phyloP scores from a whole-genome alignment of 768 basidiomycete genomes.

The Dacryopinax primogenitus region DNA sequence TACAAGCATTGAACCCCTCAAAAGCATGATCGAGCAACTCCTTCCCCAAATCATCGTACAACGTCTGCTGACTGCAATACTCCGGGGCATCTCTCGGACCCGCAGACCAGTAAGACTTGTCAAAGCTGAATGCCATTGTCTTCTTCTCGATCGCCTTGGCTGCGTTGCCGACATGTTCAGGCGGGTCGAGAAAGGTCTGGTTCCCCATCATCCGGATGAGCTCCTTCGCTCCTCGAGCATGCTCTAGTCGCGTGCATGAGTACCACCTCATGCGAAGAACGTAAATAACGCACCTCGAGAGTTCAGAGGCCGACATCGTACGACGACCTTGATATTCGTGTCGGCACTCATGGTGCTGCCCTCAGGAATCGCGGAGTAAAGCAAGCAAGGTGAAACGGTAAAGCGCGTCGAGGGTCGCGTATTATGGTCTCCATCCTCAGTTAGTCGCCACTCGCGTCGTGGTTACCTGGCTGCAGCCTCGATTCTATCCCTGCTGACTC shows the following conservation, averaged over 20 bases:
- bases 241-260: constrained; percentile 41
- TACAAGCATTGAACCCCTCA: constrained; percentile 94
- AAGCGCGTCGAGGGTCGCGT: constrained; percentile 1
- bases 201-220: constrained; percentile 93
- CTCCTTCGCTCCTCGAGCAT: constrained; percentile 82
- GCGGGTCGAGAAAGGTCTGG: constrained; percentile 84
- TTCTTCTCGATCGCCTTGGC: constrained; percentile 65
- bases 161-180: constrained; percentile 36
- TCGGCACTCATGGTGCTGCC: constrained; percentile 8
- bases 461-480: too few relatives aligned
- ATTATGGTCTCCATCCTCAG: background rate
- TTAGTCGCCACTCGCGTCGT: background rate
- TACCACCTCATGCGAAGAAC: background rate
- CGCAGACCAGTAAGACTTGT: constrained; percentile 97
- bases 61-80: constrained; percentile 88
- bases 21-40: constrained; percentile 93
- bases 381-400: background rate
- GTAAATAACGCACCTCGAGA: constrained; percentile 52
- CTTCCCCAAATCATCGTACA: constrained; percentile 87
- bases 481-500: too few relatives aligned
- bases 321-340: constrained; percentile 41
- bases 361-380: background rate
- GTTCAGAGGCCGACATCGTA: constrained; percentile 95
- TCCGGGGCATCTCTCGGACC: constrained; percentile 75
- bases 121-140: constrained; percentile 82